These are phyloP conservation scores for Colletotrichum sp. DNA, from an alignment of 2,329 filamentous ascomycete genomes.

Conservation along the genomic window DNA sequence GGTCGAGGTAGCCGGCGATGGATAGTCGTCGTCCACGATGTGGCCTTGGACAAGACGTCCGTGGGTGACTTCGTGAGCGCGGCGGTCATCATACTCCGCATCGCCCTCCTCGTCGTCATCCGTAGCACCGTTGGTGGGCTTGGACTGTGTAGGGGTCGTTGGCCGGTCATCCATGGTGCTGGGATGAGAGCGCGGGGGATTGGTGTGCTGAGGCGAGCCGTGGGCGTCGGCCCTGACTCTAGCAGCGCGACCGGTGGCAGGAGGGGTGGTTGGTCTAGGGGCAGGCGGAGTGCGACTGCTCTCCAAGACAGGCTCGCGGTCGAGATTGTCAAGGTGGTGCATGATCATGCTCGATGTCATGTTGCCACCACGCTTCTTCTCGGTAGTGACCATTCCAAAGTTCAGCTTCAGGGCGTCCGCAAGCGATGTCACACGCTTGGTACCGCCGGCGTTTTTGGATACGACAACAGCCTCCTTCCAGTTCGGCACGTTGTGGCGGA, in stretches of 20 bases:
- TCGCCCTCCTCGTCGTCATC: conserved; percentile 39
- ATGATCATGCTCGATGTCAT: conserved; percentile 83
- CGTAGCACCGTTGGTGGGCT: background rate
- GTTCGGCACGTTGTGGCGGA: conserved; percentile 82
- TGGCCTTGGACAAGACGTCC: conserved; percentile 92
- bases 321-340: conserved; percentile 66
- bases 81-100: conserved; percentile 75
- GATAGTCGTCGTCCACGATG: conserved; percentile 92
- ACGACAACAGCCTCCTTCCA: conserved; percentile 96
- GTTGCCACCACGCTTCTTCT: conserved; percentile 68
- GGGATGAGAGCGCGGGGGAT: conserved; percentile 26
- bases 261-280: conserved; percentile 22
- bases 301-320: conserved; percentile 50
- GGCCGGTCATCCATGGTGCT: conserved; percentile 21
- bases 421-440: conserved; percentile 94
- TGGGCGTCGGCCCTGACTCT: conserved; percentile 15
- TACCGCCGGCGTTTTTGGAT: conserved; percentile 97
- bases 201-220: conserved; percentile 17
- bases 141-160: conserved; percentile 12
- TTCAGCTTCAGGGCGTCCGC: conserved; percentile 96
- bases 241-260: background rate
- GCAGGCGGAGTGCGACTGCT: conserved; percentile 26
- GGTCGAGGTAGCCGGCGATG: conserved; percentile 75
- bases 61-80: conserved; percentile 87
- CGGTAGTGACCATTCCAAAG: conserved; percentile 94